Percentiles rank a stretch among this genome's conserved stretches.
phyloP scores from a whole-genome alignment of 2,329 filamentous ascomycete species.

The Aspergillus tamarii region DNA sequence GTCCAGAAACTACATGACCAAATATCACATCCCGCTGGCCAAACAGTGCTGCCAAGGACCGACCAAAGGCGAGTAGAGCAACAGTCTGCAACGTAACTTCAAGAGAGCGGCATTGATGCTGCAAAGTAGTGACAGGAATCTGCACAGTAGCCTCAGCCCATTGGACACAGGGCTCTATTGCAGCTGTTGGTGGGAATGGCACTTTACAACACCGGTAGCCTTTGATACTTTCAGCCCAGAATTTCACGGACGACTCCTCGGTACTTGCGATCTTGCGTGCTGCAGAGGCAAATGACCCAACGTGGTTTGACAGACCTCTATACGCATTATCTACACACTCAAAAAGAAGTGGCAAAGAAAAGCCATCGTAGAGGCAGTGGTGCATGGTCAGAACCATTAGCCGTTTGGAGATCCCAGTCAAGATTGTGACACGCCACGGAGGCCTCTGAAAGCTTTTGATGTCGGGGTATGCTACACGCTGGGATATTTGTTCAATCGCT shows the following conservation, averaged over 20 bases:
- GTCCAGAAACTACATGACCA: not conserved
- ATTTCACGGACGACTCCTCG: not conserved
- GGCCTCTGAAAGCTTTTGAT: not conserved
- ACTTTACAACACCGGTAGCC: not conserved
- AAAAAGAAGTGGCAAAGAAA: slow-evolving; percentile 14
- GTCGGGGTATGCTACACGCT: no score
- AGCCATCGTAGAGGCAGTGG: slow-evolving; percentile 19
- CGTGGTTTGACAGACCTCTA: no score
- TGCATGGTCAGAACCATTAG: slow-evolving; percentile 17
- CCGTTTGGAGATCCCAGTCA: not conserved
- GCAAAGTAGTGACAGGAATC: not conserved
- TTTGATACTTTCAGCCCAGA: not conserved
- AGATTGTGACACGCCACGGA: not conserved
- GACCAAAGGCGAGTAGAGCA: not conserved
- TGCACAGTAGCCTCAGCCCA: not conserved
- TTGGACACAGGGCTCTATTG: not conserved
- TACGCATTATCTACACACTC: no score
- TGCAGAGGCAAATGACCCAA: not conserved
- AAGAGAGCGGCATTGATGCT: not conserved
- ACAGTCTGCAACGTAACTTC: not conserved
- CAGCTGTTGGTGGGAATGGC: not conserved
- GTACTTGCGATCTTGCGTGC: not conserved
- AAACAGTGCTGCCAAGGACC: not conserved
- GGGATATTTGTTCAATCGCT: not conserved
- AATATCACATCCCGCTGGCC: not conserved